Evolutionary conservation across 345 rosid species (phyloP), one percentile per base, ranked within the genome.

Genomic region (Erysimum cheiranthoides): DNA sequence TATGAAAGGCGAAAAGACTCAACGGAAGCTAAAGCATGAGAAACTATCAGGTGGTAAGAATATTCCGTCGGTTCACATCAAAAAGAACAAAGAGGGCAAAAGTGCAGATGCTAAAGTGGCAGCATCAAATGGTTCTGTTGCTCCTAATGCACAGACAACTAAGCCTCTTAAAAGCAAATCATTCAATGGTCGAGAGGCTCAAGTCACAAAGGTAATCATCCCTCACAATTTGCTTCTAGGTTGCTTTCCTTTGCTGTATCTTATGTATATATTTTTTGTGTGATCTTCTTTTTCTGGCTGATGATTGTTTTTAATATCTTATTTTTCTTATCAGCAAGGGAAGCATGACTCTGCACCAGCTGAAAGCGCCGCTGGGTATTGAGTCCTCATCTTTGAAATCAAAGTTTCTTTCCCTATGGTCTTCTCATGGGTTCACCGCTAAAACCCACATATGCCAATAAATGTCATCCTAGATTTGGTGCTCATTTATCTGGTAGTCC

Each of bases 71-170:
- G 79, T 78, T 30, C 83, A 66, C 34, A 34, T 68, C 71, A 85
- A 84, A 83, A 87, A 71, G 50, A 86, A 73, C 59, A 87, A 83
- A 75, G 85, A 70, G 34, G 82, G 83, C 66, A 73, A 74, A 36
- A 73, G 36, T 82, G 78, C 58, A 21, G 88, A 73, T 71, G 82
- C 51, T 27, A 56, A 34, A 8, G 42, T 71, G 21, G 69, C 74
- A 52, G 71, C 79, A 63, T 73, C 94, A 38, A 93, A 89, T 79
- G 98, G 90, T 73, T 76, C 84, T 68, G 78, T 52, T 77, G 59
- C 81, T 74, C 68, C 73, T 53, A 73, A 50, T 86, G 70, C 84
- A 52, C 75, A 54, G 10, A 46, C 79, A 59, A 85, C 85, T 67
- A 87, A 78, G 34, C 76, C 92, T 69, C 65, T 81, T 14, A 88